Conservation (phyloP, 108 stramenopile species). For the Cyclotella sp. region DNA sequence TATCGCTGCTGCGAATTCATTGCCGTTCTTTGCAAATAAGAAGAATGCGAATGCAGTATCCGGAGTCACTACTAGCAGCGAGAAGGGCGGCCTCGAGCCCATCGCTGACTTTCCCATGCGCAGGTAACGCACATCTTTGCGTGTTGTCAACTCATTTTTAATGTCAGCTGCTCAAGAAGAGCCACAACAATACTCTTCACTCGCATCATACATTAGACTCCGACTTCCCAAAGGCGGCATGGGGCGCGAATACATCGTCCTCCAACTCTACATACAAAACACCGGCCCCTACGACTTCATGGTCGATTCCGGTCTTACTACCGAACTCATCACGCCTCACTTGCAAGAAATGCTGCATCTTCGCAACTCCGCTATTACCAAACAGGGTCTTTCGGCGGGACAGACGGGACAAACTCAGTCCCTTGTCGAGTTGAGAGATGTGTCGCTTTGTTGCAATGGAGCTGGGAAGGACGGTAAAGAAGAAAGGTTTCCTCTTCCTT, state of each 20-base stretch:
- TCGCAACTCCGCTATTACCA: slow-evolving; percentile 22
- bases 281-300: slow-evolving; percentile 84
- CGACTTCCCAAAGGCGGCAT: slow-evolving; percentile 61
- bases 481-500: slow-evolving; percentile 41
- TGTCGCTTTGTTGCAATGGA: slow-evolving; percentile 59
- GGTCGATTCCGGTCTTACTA: slow-evolving; percentile 80
- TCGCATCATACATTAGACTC: slow-evolving; percentile 23
- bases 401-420: slow-evolving; percentile 31
- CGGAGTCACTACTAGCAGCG: background rate
- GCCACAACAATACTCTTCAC: background rate
- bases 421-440: slow-evolving; percentile 61
- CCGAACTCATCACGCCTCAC: slow-evolving; percentile 82
- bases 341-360: slow-evolving; percentile 57
- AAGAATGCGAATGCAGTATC: background rate
- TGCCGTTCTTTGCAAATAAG: background rate
- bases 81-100: slow-evolving; percentile 1
- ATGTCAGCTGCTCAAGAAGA: background rate
- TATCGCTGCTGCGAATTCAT: background rate
- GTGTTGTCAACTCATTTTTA: background rate
- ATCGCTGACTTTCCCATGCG: slow-evolving; percentile 45
- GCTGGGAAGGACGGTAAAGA: background rate
- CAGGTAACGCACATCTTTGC: background rate
- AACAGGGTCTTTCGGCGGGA: slow-evolving; percentile 65
- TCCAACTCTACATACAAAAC: slow-evolving; percentile 65
- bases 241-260: slow-evolving; percentile 76